Evolutionary conservation across 768 basidiomycete genomes (phyloP), one percentile per base, ranked within the genome.

Genomic region (Pholiota conissans): DNA sequence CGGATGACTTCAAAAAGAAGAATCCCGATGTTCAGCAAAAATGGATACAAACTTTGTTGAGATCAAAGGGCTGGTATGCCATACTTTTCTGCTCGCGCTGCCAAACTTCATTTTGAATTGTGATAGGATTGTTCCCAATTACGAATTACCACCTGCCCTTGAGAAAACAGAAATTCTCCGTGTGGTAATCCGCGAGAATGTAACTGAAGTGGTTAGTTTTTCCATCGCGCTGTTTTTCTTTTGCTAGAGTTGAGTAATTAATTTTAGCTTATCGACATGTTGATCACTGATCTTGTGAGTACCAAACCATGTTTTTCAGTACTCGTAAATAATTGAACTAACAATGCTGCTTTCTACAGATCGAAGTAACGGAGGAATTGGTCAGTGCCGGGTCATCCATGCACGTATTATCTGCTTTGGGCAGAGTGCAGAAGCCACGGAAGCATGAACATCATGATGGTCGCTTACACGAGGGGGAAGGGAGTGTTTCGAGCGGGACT

Each of bases 361-460:
- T 92, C 27, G 83, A 87, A 64, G 70, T 90, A 27, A 89, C 87
- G 0, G 83, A 90, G 65, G 71, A 76, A 5, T 74, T 94, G 27
- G 69, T 72, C 11, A 68, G 78, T 35, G 63, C 75, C 30, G 77
- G 74, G 47, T 81, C 82, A 8, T 71, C 84, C 0, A 46, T 70
- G 22, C 85, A 89, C 57, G 79, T 80, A 0, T 74, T 91, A n/a
- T 74, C 73, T 58, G 65, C 71, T 67, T 83, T 56, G 71, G 77
- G 46, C 24, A 52, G 62, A 56, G 65, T 47, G 55, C 71, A 53
- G 58, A 70, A 45, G 35, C 60, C 60, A 9, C 63, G 66, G 60
- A 63, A 66, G 52, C 62, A 74, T 46, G 83, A 83, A 62, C 69
- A 74, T 18, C 61, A 68, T 13, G 71, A 73, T 39, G 85, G 80